These are phyloP conservation scores for Guadua angustifolia DNA, from an alignment of 176 grass and related monocot species.

Conservation along the genomic window DNA sequence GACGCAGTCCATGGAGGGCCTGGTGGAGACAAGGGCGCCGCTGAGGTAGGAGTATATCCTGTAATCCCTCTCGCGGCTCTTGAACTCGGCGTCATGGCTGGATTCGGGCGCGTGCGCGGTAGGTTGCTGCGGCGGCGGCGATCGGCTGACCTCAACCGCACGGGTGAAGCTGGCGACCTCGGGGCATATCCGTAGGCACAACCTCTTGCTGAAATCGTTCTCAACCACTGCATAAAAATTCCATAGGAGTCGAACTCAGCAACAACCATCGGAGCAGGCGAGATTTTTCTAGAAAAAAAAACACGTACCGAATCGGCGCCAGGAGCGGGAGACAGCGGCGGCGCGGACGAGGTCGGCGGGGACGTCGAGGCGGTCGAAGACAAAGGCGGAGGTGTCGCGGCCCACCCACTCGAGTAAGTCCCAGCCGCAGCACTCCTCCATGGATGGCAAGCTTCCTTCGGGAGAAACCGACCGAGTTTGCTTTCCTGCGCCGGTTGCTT, in stretches of 20 bases:
- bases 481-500: background rate
- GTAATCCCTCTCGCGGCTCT: constrained; percentile 52
- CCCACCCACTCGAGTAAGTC: too few relatives aligned
- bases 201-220: constrained; percentile 63
- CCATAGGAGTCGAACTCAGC: background rate
- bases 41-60: constrained; percentile 60
- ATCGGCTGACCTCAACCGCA: constrained; percentile 45
- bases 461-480: background rate
- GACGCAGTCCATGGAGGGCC: constrained; percentile 54
- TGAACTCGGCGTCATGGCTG: constrained; percentile 45
- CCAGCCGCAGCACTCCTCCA: too few relatives aligned
- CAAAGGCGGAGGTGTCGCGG: background rate
- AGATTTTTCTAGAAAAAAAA: background rate
- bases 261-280: background rate
- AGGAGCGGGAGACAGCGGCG: constrained; percentile 67
- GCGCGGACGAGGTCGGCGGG: constrained; percentile 69
- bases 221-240: constrained; percentile 50
- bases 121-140: background rate
- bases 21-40: constrained; percentile 48
- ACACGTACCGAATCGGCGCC: constrained; percentile 66
- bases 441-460: too few relatives aligned
- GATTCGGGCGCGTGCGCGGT: constrained; percentile 42
- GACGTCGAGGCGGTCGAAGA: constrained; percentile 58
- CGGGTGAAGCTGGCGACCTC: constrained; percentile 60
- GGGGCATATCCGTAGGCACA: constrained; percentile 59